Evolutionary conservation across 805 yeast genomes (phyloP), one percentile per base, ranked within the genome.

Genomic region (Metschnikowia vanudenii): DNA sequence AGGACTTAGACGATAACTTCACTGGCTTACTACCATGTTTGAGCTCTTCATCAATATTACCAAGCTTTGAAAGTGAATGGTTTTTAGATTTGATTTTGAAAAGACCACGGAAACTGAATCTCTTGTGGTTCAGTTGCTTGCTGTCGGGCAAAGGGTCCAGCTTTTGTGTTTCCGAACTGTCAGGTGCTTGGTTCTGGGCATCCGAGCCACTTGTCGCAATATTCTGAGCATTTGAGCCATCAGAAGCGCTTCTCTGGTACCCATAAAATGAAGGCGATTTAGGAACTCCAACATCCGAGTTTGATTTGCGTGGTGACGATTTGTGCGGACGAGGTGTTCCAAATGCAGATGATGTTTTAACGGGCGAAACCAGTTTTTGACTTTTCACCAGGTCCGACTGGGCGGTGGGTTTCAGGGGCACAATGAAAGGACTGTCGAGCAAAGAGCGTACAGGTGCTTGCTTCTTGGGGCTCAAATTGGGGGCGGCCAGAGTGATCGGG

Each of bases 91-190:
- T 69, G 50, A 63, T 62, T 49, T 65, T 69, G 58, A 72, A 71
- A 22, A 72, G 58, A 1, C 69, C 60, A 39, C 62, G 64, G 58
- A 72, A 67, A 36, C 73, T 67, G 48, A 72, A 72, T 47, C 64
- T 64, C 42, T 68, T 66, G 55, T 60, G 57, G 34, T 43, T 50
- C 2, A 37, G 37, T 5, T 46, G 28, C 17, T 53, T 50, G 3
- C 30, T 30, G 6, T 41, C 39, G 3, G 47, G 18, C 19, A 22
- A 17, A 4, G 45, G 11, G 29, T 17, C 22, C 31, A 38, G 20
- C n/a, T 18, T 37, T 18, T 35, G 46, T 16, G 36, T 7, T 14
- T 24, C 13, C 14, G 41, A 22, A n/a, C 29, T 18, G n/a, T 28
- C 39, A 3, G 47, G n/a, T 4, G 39, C 35, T 29, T 39, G 28